Evolutionary conservation across 768 basidiomycete genomes (phyloP).

Genomic region (Suillus occidentalis): DNA sequence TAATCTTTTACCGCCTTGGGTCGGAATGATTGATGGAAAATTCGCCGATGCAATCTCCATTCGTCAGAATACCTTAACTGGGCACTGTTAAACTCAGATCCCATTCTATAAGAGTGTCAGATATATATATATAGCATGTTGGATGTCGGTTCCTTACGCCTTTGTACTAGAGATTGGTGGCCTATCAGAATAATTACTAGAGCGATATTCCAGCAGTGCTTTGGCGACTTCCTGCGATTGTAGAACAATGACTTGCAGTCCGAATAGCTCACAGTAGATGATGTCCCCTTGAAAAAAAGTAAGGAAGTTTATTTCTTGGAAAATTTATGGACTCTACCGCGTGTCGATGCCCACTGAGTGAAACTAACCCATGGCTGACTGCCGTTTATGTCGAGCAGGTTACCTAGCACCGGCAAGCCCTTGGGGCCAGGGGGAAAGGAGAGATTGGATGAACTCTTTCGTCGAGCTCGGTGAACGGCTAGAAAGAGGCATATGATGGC

Average conservation of each 20-base stretch:
- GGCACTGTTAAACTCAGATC: slow-evolving; percentile 32
- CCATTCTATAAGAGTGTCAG: slow-evolving; percentile 21
- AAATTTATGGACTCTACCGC: slow-evolving; percentile 20
- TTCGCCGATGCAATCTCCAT: slow-evolving; percentile 33
- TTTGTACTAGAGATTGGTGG: slow-evolving; percentile 30
- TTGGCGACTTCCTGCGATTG: slow-evolving; percentile 32
- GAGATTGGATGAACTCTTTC: slow-evolving; percentile 6
- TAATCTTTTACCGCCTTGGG: slow-evolving; percentile 26
- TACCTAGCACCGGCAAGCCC: slow-evolving; percentile 32
- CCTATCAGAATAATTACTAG: slow-evolving; percentile 38
- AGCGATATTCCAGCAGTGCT: slow-evolving; percentile 37
- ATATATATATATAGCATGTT: background rate
- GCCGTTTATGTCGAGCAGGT: slow-evolving; percentile 23
- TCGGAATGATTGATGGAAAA: slow-evolving; percentile 34
- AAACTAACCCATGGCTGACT: slow-evolving; percentile 34
- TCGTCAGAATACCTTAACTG: slow-evolving; percentile 30
- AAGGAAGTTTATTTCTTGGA: background rate
- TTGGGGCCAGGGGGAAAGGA: slow-evolving; percentile 31
- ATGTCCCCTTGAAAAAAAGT: slow-evolving; percentile 28
- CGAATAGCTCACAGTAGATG: slow-evolving; percentile 31
- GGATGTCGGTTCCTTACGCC: slow-evolving; percentile 19
- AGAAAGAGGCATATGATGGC: slow-evolving; percentile 13
- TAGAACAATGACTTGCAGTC: slow-evolving; percentile 34
- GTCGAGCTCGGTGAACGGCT: slow-evolving; percentile 13
- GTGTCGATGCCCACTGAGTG: slow-evolving; percentile 28